Evolutionary conservation across 805 yeast species (phyloP).

Genomic region (Maudiozyma pseudohumilis): DNA sequence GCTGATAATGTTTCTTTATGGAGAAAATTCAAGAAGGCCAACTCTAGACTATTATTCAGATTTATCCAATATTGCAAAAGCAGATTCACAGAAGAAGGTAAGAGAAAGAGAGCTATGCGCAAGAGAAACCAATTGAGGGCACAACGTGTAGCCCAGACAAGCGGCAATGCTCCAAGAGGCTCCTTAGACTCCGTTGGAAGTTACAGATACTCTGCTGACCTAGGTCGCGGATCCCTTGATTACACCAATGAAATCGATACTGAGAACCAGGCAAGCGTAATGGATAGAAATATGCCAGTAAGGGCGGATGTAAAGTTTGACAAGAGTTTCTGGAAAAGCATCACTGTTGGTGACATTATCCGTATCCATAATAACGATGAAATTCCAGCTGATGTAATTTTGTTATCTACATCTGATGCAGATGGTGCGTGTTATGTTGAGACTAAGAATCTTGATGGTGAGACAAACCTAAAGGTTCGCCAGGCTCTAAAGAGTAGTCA

Average conservation of each 20-base stretch:
- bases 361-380: conserved; percentile 67
- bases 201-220: conserved; percentile 24
- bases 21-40: conserved; percentile 58
- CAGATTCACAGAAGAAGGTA: conserved; percentile 30
- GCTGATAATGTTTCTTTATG: conserved; percentile 56
- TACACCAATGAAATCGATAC: conserved; percentile 44
- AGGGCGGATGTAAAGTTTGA: conserved; percentile 28
- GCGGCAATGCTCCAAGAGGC: conserved; percentile 27
- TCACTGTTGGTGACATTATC: conserved; percentile 63
- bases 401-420: conserved; percentile 54
- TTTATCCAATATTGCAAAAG: conserved; percentile 21
- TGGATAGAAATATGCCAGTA: conserved; percentile 45
- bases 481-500: conserved; percentile 60
- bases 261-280: conserved; percentile 46
- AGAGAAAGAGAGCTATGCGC: conserved; percentile 28
- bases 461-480: conserved; percentile 65
- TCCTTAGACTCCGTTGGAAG: conserved; percentile 32
- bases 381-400: conserved; percentile 64
- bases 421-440: conserved; percentile 69
- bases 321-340: conserved; percentile 50
- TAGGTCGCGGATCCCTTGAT: conserved; percentile 29
- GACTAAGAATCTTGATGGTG: conserved; percentile 77
- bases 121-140: conserved; percentile 24
- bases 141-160: conserved; percentile 16
- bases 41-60: conserved; percentile 26